Percentiles rank a stretch among this genome's conserved stretches.
Conservation (phyloP, 805 yeast species). For the Saccharomycopsis amapae region DNA sequence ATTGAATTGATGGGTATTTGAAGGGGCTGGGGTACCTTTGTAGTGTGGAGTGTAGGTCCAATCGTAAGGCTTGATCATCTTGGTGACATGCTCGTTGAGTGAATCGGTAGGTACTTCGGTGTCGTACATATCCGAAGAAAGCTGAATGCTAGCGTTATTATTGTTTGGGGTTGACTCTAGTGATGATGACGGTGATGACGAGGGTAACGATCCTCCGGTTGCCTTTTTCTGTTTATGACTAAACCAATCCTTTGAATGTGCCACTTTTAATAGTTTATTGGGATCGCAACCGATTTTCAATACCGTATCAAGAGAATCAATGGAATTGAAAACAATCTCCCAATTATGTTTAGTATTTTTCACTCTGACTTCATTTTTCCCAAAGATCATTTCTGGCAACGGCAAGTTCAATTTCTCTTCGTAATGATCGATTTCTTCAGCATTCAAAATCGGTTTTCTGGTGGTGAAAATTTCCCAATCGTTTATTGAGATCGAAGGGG, state of each 20-base stretch:
- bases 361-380: constrained; percentile 62
- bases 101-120: constrained; percentile 29
- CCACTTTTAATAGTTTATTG: constrained; percentile 52
- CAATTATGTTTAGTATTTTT: constrained; percentile 35
- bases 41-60: constrained; percentile 91
- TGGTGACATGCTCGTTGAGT: constrained; percentile 34
- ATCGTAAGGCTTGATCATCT: constrained; percentile 78
- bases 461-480: constrained; percentile 73
- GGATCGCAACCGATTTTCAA: constrained; percentile 34
- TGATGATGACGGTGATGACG: constrained; percentile 25
- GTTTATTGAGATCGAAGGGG: constrained; percentile 60
- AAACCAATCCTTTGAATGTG: constrained; percentile 84
- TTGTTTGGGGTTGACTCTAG: not conserved
- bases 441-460: constrained; percentile 69
- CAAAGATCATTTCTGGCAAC: constrained; percentile 96
- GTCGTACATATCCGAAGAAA: constrained; percentile 21
- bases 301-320: constrained; percentile 65
- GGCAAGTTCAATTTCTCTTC: constrained; percentile 67
- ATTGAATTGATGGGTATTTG: constrained; percentile 15
- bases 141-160: constrained; percentile 22
- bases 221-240: constrained; percentile 30
- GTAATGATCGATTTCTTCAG: constrained; percentile 64
- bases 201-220: constrained; percentile 24
- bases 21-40: constrained; percentile 44
- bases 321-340: constrained; percentile 60